phyloP scores from a whole-genome alignment of 306 rosid genomes.

The Lotus japonicus region DNA sequence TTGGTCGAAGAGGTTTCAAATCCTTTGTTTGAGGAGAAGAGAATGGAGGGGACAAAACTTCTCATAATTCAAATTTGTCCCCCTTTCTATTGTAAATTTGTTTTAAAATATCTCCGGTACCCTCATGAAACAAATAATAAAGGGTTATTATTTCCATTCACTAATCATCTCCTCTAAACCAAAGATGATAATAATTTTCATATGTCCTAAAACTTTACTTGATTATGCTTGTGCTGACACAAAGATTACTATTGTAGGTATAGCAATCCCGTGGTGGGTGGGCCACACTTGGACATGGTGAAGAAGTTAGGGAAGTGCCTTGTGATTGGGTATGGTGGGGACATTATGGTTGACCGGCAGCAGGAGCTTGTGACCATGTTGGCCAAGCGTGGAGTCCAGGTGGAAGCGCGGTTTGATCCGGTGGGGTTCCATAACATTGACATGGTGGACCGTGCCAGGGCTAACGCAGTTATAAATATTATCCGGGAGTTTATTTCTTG shows the following conservation, averaged over 20 bases:
- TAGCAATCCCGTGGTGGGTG: slow-evolving; percentile 52
- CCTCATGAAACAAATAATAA: no score
- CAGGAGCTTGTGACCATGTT: slow-evolving; percentile 53
- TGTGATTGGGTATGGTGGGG: slow-evolving; percentile 57
- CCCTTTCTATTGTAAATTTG: no score
- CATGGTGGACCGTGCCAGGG: slow-evolving; percentile 37
- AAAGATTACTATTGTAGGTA: neutral
- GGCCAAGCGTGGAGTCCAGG: slow-evolving; percentile 47
- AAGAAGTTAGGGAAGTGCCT: slow-evolving; percentile 30
- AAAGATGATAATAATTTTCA: no score
- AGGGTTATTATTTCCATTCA: no score
- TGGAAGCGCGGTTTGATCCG: slow-evolving; percentile 49
- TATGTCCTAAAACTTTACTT: no score
- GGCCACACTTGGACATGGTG: slow-evolving; percentile 30
- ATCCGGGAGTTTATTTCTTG: slow-evolving; percentile 41
- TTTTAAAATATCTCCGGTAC: no score
- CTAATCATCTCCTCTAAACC: no score
- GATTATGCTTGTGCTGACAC: no score
- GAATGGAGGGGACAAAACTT: no score
- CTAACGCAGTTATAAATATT: slow-evolving; percentile 27
- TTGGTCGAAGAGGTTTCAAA: no score
- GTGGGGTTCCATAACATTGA: slow-evolving; percentile 62
- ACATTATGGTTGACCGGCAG: slow-evolving; percentile 59
- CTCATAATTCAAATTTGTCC: no score
- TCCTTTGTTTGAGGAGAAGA: no score